Evolutionary conservation across 2,329 filamentous ascomycete species (phyloP), one percentile per base, ranked within the genome.

Genomic region (Fusarium sororula): DNA sequence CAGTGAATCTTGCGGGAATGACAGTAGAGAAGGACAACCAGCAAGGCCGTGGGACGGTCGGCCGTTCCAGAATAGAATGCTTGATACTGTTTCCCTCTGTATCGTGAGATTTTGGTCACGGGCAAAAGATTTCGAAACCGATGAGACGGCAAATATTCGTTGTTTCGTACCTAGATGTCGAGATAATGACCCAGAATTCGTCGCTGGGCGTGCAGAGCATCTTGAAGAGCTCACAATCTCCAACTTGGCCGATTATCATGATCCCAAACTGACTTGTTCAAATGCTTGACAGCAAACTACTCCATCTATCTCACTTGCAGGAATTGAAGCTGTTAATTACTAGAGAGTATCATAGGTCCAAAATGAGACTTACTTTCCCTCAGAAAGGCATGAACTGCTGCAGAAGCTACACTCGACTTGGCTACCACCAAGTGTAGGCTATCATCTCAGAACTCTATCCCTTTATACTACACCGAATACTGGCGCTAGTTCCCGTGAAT

Each of bases 91-190:
- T 3, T 22, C 20, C n/a, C 20, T 12, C 45, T 48, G 20, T 5
- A 7, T 48, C 7, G 14, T 48, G 6, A 4, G 45, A 30, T 17
- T 6, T 5, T 30, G 26, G 20, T 11, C 14, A 17, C 3, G 14
- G 5, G 4, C 3, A 7, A 48, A 48, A 11, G 6, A n/a, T 7
- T 10, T n/a, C 14, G 10, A 30, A 4, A 22, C 12, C 6, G 26
- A 48, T 30, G 20, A 48, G 14, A 48, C 6, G 14, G 20, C 26
- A 5, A 12, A n/a, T 12, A 6, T 48, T n/a, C 26, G 3, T 30
- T 3, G 12, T 48, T 30, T 48, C 26, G 6, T 12, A 17, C 1
- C 10, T 0, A 30, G 3, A 7, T 48, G 22, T 7, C 4, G 2
- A 30, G 26, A 30, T 17, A 20, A 30, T 17, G 45, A 17, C 3